Evolutionary conservation across 768 basidiomycete genomes (phyloP).

Genomic region (Asterophora lycoperdoides): DNA sequence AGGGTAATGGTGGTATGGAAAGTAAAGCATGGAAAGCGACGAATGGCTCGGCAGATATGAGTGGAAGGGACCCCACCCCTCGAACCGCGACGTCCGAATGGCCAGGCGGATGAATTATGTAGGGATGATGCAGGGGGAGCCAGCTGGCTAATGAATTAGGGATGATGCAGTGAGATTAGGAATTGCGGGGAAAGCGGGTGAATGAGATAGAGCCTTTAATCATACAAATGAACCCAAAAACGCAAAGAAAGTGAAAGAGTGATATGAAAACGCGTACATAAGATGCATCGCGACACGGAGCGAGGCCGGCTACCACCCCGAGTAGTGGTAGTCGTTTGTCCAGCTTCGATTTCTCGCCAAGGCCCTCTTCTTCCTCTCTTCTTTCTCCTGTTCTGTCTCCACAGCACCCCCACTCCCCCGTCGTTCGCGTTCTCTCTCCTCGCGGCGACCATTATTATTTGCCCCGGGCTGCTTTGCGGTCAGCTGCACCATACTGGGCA

Average conservation of each 20-base stretch:
- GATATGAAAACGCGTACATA: neutral
- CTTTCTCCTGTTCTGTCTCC: conserved; percentile 30
- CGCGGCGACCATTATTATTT: neutral
- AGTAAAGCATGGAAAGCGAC: conserved; percentile 7
- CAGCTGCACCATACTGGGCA: conserved; percentile 39
- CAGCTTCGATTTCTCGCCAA: conserved; percentile 62
- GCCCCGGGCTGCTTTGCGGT: conserved; percentile 29
- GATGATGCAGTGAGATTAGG: neutral
- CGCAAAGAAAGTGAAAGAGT: neutral
- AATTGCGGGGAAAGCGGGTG: conserved; percentile 2
- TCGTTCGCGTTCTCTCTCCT: conserved; percentile 11
- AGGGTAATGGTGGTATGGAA: neutral
- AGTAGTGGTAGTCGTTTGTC: conserved; percentile 58
- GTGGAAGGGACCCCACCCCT: conserved; percentile 2
- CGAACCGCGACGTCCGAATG: neutral
- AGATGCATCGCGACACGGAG: neutral
- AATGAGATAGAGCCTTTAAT: conserved; percentile 2
- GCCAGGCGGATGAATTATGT: neutral
- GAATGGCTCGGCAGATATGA: conserved; percentile 5
- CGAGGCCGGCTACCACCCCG: conserved; percentile 48
- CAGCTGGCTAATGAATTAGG: too few relatives aligned
- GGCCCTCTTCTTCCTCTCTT: conserved; percentile 39
- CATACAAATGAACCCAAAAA: conserved; percentile 14
- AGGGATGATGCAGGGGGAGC: neutral
- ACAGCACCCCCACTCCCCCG: conserved; percentile 15